Evolutionary conservation across 441 rosid species (phyloP).

Genomic region (Populus hybrid): DNA sequence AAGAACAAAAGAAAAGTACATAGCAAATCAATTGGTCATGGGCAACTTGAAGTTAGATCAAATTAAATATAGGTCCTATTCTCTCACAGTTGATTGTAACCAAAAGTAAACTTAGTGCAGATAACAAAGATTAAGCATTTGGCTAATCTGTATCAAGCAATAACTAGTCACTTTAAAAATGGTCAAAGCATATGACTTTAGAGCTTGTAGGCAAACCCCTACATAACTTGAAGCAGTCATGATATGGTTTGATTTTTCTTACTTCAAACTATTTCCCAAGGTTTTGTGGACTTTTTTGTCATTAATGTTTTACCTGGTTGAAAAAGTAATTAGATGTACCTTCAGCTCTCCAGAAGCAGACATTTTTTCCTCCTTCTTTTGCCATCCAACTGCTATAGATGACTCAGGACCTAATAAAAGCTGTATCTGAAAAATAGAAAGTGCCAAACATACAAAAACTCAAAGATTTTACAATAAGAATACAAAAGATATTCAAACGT

Average conservation of each 20-base stretch:
- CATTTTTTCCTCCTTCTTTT: constrained; percentile 65
- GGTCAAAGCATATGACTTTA: not conserved
- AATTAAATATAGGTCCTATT: not conserved
- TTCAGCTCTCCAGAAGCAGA: constrained; percentile 75
- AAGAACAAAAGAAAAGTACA: not conserved
- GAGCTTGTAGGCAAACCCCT: not conserved
- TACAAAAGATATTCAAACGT: not conserved
- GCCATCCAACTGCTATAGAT: constrained; percentile 81
- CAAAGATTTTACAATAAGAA: constrained; percentile 14
- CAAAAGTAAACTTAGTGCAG: not conserved
- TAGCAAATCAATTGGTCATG: not conserved
- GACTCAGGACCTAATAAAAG: constrained; percentile 75
- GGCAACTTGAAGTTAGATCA: not conserved
- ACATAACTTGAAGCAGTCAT: not conserved
- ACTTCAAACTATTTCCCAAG: not conserved
- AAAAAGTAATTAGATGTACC: constrained; percentile 37
- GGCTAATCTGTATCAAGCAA: not conserved
- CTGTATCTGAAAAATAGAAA: constrained; percentile 53
- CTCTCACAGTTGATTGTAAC: not conserved
- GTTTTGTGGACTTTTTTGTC: not conserved
- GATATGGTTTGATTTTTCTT: not conserved
- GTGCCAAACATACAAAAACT: constrained; percentile 12
- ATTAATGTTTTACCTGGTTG: not conserved
- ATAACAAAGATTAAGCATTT: not conserved
- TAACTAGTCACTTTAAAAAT: not conserved